Conservation (phyloP, 2,329 filamentous ascomycete genomes). For the Colletotrichum camelliae region DNA sequence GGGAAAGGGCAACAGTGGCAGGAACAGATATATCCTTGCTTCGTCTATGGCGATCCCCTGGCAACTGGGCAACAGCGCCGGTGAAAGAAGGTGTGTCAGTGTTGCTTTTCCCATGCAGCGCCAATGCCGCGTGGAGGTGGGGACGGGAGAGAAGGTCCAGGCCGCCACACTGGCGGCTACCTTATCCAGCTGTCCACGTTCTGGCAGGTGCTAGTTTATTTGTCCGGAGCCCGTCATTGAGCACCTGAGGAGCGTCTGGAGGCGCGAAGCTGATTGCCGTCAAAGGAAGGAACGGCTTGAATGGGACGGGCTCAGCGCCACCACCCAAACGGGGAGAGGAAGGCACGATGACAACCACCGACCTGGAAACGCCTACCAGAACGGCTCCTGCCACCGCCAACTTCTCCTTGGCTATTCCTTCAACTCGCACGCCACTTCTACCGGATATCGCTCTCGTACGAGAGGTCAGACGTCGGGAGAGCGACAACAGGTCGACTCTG, state of each 20-base stretch:
- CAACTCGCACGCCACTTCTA: neutral
- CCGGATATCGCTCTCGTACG: neutral
- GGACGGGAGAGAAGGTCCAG: neutral
- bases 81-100: slow-evolving; percentile 9
- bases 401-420: neutral
- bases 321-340: neutral
- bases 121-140: slow-evolving; percentile 13
- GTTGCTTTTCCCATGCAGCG: slow-evolving; percentile 10
- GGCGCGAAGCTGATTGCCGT: neutral
- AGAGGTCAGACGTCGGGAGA: neutral
- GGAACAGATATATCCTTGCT: slow-evolving; percentile 5
- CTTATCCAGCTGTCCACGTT: neutral
- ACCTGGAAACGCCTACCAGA: neutral
- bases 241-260: neutral
- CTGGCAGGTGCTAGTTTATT: neutral
- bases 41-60: neutral
- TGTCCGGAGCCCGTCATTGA: neutral
- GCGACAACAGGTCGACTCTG: neutral
- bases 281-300: neutral
- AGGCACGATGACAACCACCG: neutral
- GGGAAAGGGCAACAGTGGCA: neutral
- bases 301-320: neutral
- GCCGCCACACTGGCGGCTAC: neutral
- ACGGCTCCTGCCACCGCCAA: neutral
- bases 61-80: neutral